A percentile compares a stretch with the other conserved stretches of the same genome.
Evolutionary conservation across 495 filamentous ascomycete genomes (phyloP).

Genomic region (Trichoderma reesei): DNA sequence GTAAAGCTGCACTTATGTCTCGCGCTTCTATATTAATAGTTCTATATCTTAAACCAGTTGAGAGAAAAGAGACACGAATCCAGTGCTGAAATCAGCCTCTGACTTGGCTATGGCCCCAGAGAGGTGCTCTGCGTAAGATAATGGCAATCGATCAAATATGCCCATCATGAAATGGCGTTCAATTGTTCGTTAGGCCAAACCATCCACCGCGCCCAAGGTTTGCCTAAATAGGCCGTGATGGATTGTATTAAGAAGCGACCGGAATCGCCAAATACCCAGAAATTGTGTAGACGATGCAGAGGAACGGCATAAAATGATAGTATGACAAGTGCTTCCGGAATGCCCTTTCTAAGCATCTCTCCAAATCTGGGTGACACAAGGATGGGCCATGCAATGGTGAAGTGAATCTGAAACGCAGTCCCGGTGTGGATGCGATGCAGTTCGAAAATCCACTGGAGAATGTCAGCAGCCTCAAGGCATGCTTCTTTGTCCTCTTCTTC

Average conservation of each 20-base stretch:
- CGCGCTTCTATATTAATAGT: too few species aligned
- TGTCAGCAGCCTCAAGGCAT: constrained; percentile 2
- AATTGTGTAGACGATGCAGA: constrained; percentile 22
- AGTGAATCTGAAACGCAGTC: neutral
- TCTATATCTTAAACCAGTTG: too few species aligned
- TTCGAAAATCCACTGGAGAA: constrained; percentile 13
- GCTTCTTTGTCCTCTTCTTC: neutral
- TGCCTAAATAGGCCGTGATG: constrained; percentile 12
- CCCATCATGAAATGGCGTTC: neutral
- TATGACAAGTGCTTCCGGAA: constrained; percentile 35
- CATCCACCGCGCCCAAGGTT: constrained; percentile 14
- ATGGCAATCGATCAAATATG: too few species aligned
- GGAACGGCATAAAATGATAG: constrained; percentile 32
- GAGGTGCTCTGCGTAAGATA: too few species aligned
- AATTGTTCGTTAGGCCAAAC: constrained; percentile 10
- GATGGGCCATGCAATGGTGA: constrained; percentile 28
- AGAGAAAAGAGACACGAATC: too few species aligned
- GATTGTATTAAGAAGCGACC: constrained; percentile 18
- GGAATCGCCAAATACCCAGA: constrained; percentile 31
- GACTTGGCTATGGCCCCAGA: too few species aligned
- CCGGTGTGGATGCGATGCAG: neutral
- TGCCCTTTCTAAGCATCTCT: constrained; percentile 20
- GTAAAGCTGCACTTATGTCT: too few species aligned
- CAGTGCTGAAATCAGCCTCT: too few species aligned
- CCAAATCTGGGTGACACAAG: constrained; percentile 23